Evolutionary conservation across 1,284 basidiomycete genomes (phyloP).

Genomic region (Ustilago tritici): DNA sequence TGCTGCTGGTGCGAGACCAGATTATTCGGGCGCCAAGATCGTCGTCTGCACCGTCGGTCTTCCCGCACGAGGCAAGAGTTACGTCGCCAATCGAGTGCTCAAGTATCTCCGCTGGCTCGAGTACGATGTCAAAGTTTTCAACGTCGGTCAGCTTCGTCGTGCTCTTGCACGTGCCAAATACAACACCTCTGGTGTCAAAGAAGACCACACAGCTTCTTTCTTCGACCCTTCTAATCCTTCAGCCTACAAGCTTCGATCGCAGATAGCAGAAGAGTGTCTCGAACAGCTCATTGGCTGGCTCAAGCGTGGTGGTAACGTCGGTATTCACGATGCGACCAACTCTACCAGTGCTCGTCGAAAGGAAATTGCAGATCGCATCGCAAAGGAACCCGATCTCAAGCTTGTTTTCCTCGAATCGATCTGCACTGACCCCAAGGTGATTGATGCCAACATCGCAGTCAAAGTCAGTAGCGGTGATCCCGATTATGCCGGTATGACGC

Average conservation of each 20-base stretch:
- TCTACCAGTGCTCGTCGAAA: conserved; percentile 83
- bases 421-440: conserved; percentile 92
- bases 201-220: conserved; percentile 90
- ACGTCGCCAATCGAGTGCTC: conserved; percentile 69
- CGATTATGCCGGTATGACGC: conserved; percentile 91
- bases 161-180: conserved; percentile 82
- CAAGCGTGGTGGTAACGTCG: conserved; percentile 91
- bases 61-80: conserved; percentile 68
- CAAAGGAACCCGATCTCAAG: conserved; percentile 87
- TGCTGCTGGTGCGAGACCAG: conserved; percentile 86
- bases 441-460: conserved; percentile 93
- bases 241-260: conserved; percentile 82
- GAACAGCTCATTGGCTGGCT: conserved; percentile 96
- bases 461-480: conserved; percentile 97
- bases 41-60: conserved; percentile 90
- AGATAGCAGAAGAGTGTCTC: conserved; percentile 88
- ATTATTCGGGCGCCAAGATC: conserved; percentile 98
- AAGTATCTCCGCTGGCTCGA: conserved; percentile 81
- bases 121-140: conserved; percentile 98
- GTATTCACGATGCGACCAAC: conserved; percentile 97
- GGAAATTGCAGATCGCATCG: conserved; percentile 82
- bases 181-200: conserved; percentile 79
- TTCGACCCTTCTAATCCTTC: conserved; percentile 89
- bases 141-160: conserved; percentile 93
- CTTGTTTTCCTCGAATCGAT: conserved; percentile 94